A percentile compares a stretch with the other conserved stretches of the same genome.
Conservation (phyloP, 108 stramenopile genomes). For the Pseudonitzschia delicatissima region DNA sequence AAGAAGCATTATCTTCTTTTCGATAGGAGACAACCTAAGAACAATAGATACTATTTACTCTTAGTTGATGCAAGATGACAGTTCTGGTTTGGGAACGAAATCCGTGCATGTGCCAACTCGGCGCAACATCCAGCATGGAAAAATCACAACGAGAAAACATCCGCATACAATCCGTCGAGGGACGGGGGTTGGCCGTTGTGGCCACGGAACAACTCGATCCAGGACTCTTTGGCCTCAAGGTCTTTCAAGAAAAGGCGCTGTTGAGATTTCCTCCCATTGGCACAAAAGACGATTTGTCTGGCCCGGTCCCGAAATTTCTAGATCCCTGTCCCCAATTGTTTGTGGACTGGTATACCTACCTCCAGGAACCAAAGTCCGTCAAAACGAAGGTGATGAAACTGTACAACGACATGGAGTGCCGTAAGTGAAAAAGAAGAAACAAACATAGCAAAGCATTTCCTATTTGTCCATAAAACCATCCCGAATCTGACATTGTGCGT, state of each 20-base stretch:
- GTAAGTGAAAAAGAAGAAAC: background rate
- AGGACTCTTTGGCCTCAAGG: slow-evolving; percentile 18
- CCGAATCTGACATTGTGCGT: too few relatives aligned
- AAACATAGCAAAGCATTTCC: background rate
- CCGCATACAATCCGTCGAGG: background rate
- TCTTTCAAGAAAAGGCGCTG: slow-evolving; percentile 27
- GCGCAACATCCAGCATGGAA: too few relatives aligned
- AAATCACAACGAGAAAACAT: background rate
- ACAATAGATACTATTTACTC: too few relatives aligned
- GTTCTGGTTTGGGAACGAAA: too few relatives aligned
- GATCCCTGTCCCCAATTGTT: slow-evolving; percentile 32
- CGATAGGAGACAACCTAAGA: too few relatives aligned
- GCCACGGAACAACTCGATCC: slow-evolving; percentile 26
- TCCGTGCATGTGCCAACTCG: too few relatives aligned
- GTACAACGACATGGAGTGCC: slow-evolving; percentile 31
- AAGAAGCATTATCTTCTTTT: too few relatives aligned
- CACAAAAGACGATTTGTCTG: slow-evolving; percentile 9
- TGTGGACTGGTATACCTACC: slow-evolving; percentile 29
- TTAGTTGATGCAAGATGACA: too few relatives aligned
- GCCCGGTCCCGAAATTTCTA: slow-evolving; percentile 20
- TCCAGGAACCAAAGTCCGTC: slow-evolving; percentile 20
- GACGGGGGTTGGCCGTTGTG: slow-evolving; percentile 25
- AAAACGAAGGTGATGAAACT: slow-evolving; percentile 13
- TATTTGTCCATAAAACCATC: background rate
- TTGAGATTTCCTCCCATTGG: slow-evolving; percentile 21